Percentiles rank a stretch among this genome's conserved stretches.
Conservation (phyloP, 805 yeast genomes). For the Saccharomycopsis microspora region DNA sequence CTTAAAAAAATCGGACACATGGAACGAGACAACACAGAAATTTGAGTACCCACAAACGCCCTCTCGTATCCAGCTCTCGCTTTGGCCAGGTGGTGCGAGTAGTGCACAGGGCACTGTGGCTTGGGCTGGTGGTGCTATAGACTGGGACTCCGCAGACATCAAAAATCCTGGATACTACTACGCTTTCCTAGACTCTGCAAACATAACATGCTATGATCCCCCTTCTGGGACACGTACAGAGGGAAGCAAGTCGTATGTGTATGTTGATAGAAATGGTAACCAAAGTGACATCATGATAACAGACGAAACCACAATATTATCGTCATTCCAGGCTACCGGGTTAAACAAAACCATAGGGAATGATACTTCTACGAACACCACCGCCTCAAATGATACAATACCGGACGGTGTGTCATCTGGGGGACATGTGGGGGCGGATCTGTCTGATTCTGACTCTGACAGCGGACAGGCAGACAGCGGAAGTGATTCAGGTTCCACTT, state of each 20-base stretch:
- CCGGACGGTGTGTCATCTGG: too few relatives aligned
- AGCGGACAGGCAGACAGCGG: not conserved
- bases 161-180: constrained; percentile 72
- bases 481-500: not conserved
- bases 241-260: constrained; percentile 43
- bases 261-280: constrained; percentile 37
- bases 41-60: constrained; percentile 68
- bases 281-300: constrained; percentile 47
- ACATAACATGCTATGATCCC: constrained; percentile 60
- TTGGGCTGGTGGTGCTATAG: constrained; percentile 83
- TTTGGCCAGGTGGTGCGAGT: constrained; percentile 69
- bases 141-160: constrained; percentile 75
- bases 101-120: constrained; percentile 54
- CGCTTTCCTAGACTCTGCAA: constrained; percentile 47
- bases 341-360: constrained; percentile 33
- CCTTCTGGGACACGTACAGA: constrained; percentile 40
- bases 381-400: not conserved
- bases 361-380: not conserved
- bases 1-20: constrained; percentile 47
- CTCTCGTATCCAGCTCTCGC: constrained; percentile 55
- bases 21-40: constrained; percentile 44
- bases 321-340: constrained; percentile 54
- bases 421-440: too few relatives aligned
- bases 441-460: too few relatives aligned
- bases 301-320: constrained; percentile 49